Base-by-base conservation (phyloP, 2,329 filamentous ascomycete species). In the Neopestalotiopsis sp. region DNA sequence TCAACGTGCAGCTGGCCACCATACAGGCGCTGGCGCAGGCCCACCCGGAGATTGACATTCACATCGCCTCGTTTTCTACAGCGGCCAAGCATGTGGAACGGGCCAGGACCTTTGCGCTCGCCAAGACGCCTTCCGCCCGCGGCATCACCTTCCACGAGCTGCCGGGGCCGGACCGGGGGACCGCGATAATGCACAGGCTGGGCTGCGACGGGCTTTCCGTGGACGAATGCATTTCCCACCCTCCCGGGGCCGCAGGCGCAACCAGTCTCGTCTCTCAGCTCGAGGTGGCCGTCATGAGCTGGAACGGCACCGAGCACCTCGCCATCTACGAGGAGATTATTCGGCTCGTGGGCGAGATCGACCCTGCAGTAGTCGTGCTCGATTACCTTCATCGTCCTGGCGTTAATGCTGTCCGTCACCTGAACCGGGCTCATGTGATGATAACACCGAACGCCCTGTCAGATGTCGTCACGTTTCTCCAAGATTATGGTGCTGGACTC, bases 1-100 rank as follows among this genome's bases (percentile, higher is more conserved):
- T 76, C 10, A 83, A 83, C 60, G 79, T 81, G 20, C 78, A 78
- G 65, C 69, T 82, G 13, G 78, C 80, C 4, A 80, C 80, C 4
- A 71, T 72, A n/a, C 74, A 75, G 1, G 76, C 79, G 0, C 69
- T 83, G 5, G 61, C 81, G 2, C 78, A 81, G 20, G 72, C 75
- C 1, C 71, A 80, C 32, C 74, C 79, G 0, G 69, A 76, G 14
- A 71, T 81, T 20, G 70, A 80, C 2, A 69, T 81, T 0, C 80
- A 82, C 65, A 78, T 79, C 65, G 80, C 74, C 3, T 81, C 80
- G 1, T 81, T 80, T 64, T 59, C 72, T 4, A 67, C 67, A 4
- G 59, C 73, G 2, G 65, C 34, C 2, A 14, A 40, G 4, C 72
- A 70, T 58, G 28, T 73, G 45, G 66, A 69, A 34, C 68, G 69